Evolutionary conservation across 306 rosid species (phyloP).

Genomic region (Vigna unguiculata): DNA sequence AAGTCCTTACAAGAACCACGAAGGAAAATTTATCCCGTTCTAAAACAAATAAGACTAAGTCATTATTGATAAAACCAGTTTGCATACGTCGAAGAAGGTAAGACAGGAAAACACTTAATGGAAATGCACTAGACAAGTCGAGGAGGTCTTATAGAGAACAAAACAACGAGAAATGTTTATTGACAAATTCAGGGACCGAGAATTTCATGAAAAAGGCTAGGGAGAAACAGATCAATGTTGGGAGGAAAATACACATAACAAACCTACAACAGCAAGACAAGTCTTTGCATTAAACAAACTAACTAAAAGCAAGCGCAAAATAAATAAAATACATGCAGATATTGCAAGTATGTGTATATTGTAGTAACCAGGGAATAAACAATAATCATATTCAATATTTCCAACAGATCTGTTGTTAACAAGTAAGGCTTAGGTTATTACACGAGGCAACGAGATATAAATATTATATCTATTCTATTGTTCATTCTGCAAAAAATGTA

Average conservation of each 20-base stretch:
- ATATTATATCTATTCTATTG: neutral
- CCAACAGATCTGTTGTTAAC: slow-evolving; percentile 1
- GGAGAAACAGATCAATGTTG: neutral
- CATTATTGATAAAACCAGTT: neutral
- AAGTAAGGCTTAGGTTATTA: neutral
- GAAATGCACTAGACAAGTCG: slow-evolving; percentile 29
- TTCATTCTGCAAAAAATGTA: neutral
- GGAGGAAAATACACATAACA: slow-evolving; percentile 6
- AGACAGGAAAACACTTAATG: neutral
- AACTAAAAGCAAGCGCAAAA: neutral
- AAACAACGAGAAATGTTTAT: slow-evolving; percentile 23
- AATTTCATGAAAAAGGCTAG: slow-evolving; percentile 18
- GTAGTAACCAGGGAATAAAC: neutral
- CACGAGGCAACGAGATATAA: neutral
- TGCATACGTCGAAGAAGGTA: slow-evolving; percentile 16
- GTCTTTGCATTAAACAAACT: slow-evolving; percentile 4
- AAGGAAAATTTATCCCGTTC: slow-evolving; percentile 6
- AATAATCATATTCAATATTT: slow-evolving; percentile 10
- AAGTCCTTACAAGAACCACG: slow-evolving; percentile 21
- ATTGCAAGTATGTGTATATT: neutral
- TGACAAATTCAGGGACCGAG: neutral
- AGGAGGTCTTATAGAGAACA: neutral
- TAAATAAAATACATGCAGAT: neutral
- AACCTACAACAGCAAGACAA: slow-evolving; percentile 11
- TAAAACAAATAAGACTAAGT: slow-evolving; percentile 25